Base-by-base conservation (phyloP, 768 basidiomycete genomes). In the Leccinum subgranulosum region DNA sequence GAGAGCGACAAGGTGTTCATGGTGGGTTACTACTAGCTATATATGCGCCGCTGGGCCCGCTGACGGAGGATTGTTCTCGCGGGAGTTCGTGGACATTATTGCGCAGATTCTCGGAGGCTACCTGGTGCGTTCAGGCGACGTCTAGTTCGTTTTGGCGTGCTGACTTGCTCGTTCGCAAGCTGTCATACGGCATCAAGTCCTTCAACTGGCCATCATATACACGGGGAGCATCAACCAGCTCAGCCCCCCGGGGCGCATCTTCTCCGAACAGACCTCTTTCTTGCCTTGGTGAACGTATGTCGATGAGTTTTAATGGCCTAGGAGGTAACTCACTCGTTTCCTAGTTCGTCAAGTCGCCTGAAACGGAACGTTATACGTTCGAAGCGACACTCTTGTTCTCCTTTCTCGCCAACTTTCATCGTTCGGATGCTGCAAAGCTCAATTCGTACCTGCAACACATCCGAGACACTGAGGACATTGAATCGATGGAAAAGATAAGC, bases 181-280 rank as follows among this genome's bases (percentile, higher is more conserved):
- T 27, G 62, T 59, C 41, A 68, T 81, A 11, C 80, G 81, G 12
- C 86, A 86, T 64, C 75, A 78, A 57, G 78, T 73, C 17, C 74
- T 88, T 19, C 85, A 84, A 57, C 74, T 86, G 12, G 81, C 81
- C 4, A 69, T 88, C 39, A 76, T 78, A 36, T 87, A 81, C 61
- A 77, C 82, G 66, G 83, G 85, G 54, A 79, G 83, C 10, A 75
- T 86, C 51, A 79, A 76, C 51, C 78, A 89, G 60, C 76, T 86
- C 15, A 90, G 87, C 62, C 84, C 62, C 84, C 85, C 0, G 87
- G 86, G 10, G 88, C 88, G 8, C 89, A 88, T 64, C 83, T 89
- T 48, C 76, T 88, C 14, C 81, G 85, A 10, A 74, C 75, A 43
- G 83, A 88, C 66, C 72, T 88, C 19, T 87, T 83, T 64, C 79